Evolutionary conservation across 495 filamentous ascomycete species (phyloP), one percentile per base, ranked within the genome.

Genomic region (Hypoxylon lienhwacheense): DNA sequence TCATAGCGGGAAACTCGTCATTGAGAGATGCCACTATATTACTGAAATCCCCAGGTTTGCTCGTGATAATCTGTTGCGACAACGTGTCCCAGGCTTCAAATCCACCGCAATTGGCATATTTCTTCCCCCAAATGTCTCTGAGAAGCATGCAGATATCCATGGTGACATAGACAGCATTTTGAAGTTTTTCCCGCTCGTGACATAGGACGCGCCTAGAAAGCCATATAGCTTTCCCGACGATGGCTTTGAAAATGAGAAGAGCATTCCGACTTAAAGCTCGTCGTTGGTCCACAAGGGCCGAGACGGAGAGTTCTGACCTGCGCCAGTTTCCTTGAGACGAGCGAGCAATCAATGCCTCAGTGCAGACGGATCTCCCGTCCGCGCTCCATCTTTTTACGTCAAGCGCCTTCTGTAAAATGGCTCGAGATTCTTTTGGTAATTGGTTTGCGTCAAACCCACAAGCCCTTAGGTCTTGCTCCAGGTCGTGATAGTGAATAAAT

Each of bases 221-320:
- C 72, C 72, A 75, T 8, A 69, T 53, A 3, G 69, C 67, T 20
- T 67, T 51, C 12, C 70, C 67, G n/a, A 63, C 41, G 31, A 53
- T 60, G 3, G 39, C 12, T 8, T 14, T 39, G 5, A 73, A 49
- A 8, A 8, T 21, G 5, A 1, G 25, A 12, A 45, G 24, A 12
- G 41, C 14, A 20, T 21, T 22, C n/a, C 21, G 11, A 11, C 19
- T 5, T 7, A 21, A 3, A 40, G 21, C 22, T 8, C 21, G 19
- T 5, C 37, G 37, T 20, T 41, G 37, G 1, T 25, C 21, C 4
- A 41, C 12, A 6, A 41, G 37, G 15, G 0, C 5, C 4, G 20
- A 16, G n/a, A 6, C 25, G 1, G 37, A 14, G 15, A 4, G 16
- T 10, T 16, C 31, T 10, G 16, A 7, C 26, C 5, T n/a, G 8